Evolutionary conservation across 1,284 basidiomycete genomes (phyloP).

Genomic region (Naganishia albida): DNA sequence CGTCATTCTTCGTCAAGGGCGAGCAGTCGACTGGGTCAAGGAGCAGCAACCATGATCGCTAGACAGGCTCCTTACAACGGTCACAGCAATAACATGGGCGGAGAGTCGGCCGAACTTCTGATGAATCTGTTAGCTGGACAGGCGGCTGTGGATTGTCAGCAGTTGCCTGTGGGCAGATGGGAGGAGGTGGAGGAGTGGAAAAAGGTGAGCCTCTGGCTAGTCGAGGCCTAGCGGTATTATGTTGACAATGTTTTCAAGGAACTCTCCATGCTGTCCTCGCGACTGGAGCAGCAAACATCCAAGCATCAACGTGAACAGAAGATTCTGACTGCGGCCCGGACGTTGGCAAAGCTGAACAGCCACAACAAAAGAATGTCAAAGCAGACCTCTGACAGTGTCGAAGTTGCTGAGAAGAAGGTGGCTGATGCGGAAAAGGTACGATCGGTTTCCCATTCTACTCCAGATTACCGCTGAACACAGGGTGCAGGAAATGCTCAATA

Average conservation of each 20-base stretch:
- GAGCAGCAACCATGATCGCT: too few species aligned
- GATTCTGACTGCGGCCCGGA: constrained; percentile 53
- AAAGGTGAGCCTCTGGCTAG: constrained; percentile 61
- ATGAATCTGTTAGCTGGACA: constrained; percentile 81
- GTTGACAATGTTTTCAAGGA: constrained; percentile 40
- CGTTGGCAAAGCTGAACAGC: constrained; percentile 52
- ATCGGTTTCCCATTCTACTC: neutral
- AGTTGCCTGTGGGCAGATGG: constrained; percentile 70
- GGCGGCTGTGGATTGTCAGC: constrained; percentile 70
- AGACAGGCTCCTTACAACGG: too few species aligned
- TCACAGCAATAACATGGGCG: constrained; percentile 18
- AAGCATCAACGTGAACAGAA: constrained; percentile 54
- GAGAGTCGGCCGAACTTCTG: constrained; percentile 61
- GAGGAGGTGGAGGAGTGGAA: constrained; percentile 90
- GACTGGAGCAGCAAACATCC: constrained; percentile 47
- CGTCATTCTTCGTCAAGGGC: constrained; percentile 19
- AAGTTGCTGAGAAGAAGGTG: constrained; percentile 52
- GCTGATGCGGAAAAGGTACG: constrained; percentile 53
- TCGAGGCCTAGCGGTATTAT: neutral
- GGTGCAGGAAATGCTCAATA: constrained; percentile 49
- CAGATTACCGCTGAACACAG: too few species aligned
- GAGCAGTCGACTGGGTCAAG: constrained; percentile 25
- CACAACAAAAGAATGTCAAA: constrained; percentile 53
- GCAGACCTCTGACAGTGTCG: constrained; percentile 53
- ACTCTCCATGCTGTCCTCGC: constrained; percentile 45